phyloP scores from a whole-genome alignment of 139 green algal genomes.

The Closterium sp. region DNA sequence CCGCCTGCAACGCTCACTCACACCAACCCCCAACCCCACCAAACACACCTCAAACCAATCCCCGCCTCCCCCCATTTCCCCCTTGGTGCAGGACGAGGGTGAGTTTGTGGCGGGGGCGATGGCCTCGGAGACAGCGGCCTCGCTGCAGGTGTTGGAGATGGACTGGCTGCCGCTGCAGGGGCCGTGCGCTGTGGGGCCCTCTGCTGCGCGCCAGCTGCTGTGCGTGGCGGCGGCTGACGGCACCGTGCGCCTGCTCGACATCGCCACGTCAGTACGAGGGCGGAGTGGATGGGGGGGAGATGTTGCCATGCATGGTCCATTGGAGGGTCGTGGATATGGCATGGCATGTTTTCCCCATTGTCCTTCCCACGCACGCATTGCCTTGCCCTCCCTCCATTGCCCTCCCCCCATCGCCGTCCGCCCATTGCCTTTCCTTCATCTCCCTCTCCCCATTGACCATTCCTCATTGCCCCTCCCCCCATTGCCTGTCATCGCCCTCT shows the following conservation, averaged over 20 bases:
- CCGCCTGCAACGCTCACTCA: no score
- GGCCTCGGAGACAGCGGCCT: neutral
- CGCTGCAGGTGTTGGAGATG: constrained; percentile 42
- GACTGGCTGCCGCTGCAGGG: constrained; percentile 37
- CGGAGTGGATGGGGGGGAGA: no score
- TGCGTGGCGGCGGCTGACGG: constrained; percentile 34
- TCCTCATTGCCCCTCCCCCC: no score
- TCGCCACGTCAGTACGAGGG: neutral
- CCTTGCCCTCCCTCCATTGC: no score
- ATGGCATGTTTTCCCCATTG: no score
- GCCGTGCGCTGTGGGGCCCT: neutral
- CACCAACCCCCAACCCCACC: no score
- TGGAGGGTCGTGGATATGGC: neutral
- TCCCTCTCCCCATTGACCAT: no score
- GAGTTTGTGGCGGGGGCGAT: constrained; percentile 11
- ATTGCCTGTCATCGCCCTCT: neutral
- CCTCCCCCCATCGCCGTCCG: no score
- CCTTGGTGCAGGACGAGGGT: constrained; percentile 5
- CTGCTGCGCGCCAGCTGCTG: constrained; percentile 14
- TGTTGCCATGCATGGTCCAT: neutral
- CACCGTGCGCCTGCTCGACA: constrained; percentile 19
- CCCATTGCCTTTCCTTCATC: no score
- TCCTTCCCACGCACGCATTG: no score
- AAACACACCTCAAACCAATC: no score
- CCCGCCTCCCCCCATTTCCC: neutral